Evolutionary conservation across 2,329 filamentous ascomycete genomes (phyloP).

Genomic region (Pyrenophora tritici-repentis): DNA sequence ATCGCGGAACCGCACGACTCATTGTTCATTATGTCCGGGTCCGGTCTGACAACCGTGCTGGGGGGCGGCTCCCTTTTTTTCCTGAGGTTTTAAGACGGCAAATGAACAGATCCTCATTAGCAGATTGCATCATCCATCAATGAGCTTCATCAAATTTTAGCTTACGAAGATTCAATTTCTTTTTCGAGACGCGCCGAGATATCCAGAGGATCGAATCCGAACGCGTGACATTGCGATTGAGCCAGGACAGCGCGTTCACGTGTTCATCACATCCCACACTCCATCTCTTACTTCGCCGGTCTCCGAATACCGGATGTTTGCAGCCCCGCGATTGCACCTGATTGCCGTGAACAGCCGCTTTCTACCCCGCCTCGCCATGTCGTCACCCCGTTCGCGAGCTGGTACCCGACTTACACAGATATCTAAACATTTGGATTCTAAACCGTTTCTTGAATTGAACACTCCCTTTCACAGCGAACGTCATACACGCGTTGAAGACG

Average conservation of each 20-base stretch:
- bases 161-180: not conserved
- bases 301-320: conserved; percentile 43
- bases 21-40: not conserved
- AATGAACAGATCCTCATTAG: conserved; percentile 2
- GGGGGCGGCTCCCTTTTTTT: not conserved
- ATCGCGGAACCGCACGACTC: conserved; percentile 9
- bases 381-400: conserved; percentile 41
- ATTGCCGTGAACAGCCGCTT: conserved; percentile 34
- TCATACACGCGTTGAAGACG: conserved; percentile 57
- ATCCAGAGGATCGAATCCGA: not conserved
- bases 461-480: conserved; percentile 68
- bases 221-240: conserved; percentile 3
- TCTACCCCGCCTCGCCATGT: conserved; percentile 38
- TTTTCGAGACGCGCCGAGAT: conserved; percentile 1
- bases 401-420: conserved; percentile 63
- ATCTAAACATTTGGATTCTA: conserved; percentile 63
- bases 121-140: not conserved
- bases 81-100: conserved; percentile 1
- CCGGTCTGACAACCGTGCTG: conserved; percentile 10
- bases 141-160: not conserved
- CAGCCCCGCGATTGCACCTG: conserved; percentile 35
- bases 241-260: not conserved
- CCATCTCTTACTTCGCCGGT: conserved; percentile 9
- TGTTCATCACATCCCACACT: conserved; percentile 3
- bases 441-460: conserved; percentile 63